Percentiles rank a stretch among this genome's conserved stretches.
Evolutionary conservation across 768 basidiomycete genomes (phyloP).

Genomic region (Rhizopogon roseolus): DNA sequence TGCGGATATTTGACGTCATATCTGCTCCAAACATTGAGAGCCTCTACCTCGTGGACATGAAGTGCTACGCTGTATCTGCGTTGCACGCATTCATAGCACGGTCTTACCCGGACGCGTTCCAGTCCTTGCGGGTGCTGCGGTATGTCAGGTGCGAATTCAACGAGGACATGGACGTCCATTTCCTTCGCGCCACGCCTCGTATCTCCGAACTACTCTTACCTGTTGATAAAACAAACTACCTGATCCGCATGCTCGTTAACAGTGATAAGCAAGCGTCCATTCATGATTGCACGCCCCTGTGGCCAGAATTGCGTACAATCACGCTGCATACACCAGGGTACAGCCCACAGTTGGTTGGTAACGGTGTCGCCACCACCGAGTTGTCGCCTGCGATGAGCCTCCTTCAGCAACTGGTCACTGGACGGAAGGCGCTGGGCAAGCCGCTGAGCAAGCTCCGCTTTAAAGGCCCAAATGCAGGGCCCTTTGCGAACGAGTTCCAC

Average conservation of each 20-base stretch:
- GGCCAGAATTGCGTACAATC: slow-evolving; percentile 18
- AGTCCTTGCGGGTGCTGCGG: slow-evolving; percentile 20
- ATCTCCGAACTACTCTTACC: slow-evolving; percentile 27
- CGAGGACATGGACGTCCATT: slow-evolving; percentile 25
- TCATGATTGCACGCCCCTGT: slow-evolving; percentile 23
- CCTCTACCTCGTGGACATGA: slow-evolving; percentile 27
- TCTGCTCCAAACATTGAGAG: slow-evolving; percentile 27
- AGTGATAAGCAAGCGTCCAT: slow-evolving; percentile 29
- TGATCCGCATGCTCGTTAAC: slow-evolving; percentile 26
- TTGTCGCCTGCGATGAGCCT: slow-evolving; percentile 25
- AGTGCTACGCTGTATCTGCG: slow-evolving; percentile 16
- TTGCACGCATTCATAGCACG: slow-evolving; percentile 24
- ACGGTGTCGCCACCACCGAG: slow-evolving; percentile 22
- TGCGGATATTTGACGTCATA: slow-evolving; percentile 27
- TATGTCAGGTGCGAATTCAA: slow-evolving; percentile 28
- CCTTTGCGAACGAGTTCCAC: slow-evolving; percentile 23
- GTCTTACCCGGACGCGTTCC: slow-evolving; percentile 23
- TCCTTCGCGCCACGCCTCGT: slow-evolving; percentile 26
- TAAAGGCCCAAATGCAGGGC: slow-evolving; percentile 24
- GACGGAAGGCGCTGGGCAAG: slow-evolving; percentile 15
- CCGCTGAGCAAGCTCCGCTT: slow-evolving; percentile 19
- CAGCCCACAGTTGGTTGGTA: slow-evolving; percentile 11
- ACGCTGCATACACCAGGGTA: slow-evolving; percentile 28
- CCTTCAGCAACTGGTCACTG: slow-evolving; percentile 21
- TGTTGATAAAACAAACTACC: slow-evolving; percentile 24